Conservation (phyloP, 2,329 filamentous ascomycete species). For the Colletotrichum sp. region DNA sequence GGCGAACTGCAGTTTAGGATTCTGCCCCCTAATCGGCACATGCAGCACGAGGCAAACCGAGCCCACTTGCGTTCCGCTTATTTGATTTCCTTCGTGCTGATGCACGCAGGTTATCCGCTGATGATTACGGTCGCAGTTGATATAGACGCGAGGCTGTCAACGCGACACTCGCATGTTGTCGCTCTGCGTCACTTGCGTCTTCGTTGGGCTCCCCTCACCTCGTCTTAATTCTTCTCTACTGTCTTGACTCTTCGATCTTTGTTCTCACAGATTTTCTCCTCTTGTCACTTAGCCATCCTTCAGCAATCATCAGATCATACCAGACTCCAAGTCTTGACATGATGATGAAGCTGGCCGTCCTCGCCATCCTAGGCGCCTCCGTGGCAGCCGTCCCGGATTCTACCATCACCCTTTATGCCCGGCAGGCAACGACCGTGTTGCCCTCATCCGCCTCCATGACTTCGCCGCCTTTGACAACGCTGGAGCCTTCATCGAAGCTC, state of each 20-base stretch:
- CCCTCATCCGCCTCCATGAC: neutral
- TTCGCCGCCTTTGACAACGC: neutral
- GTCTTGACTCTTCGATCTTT: neutral
- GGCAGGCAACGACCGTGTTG: neutral
- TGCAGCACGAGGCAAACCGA: too few species aligned
- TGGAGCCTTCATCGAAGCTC: neutral
- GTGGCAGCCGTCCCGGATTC: neutral
- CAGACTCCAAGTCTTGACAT: neutral
- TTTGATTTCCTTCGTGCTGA: neutral
- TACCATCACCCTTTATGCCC: neutral
- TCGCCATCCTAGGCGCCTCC: neutral
- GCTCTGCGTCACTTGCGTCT: neutral
- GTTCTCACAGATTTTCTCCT: neutral
- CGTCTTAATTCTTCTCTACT: neutral
- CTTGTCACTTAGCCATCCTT: neutral
- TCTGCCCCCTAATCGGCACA: too few species aligned
- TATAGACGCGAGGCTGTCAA: neutral
- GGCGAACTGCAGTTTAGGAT: too few species aligned
- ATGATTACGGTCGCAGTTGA: neutral
- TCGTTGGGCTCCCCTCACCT: neutral
- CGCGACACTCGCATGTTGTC: neutral
- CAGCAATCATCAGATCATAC: neutral
- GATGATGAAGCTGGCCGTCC: neutral
- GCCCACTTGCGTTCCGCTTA: neutral
- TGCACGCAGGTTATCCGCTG: too few species aligned